Evolutionary conservation across 768 basidiomycete species (phyloP).

Genomic region (Pulveroboletus sp.): DNA sequence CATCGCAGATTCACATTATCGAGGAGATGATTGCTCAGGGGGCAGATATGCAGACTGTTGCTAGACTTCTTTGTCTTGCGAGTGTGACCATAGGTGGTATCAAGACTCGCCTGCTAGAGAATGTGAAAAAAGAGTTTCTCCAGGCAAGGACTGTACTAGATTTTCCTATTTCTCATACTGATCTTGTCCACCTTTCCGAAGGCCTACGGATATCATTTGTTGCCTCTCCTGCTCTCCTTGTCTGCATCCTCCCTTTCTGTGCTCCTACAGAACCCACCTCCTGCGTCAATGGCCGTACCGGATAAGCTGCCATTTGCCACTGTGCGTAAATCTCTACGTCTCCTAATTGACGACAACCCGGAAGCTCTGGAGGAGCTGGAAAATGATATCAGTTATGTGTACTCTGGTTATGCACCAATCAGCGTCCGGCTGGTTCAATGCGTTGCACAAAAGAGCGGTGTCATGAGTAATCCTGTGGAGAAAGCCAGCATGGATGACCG

Average conservation of each 20-base stretch:
- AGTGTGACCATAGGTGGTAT: constrained; percentile 83
- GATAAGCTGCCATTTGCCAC: constrained; percentile 66
- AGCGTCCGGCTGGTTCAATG: constrained; percentile 91
- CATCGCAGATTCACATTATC: constrained; percentile 75
- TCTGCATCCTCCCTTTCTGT: constrained; percentile 62
- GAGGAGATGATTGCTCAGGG: constrained; percentile 90
- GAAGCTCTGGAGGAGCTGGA: constrained; percentile 78
- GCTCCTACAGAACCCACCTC: constrained; percentile 64
- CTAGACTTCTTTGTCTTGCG: constrained; percentile 81
- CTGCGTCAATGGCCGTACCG: constrained; percentile 41
- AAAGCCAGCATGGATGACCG: constrained; percentile 41
- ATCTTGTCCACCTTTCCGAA: constrained; percentile 25
- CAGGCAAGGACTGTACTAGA: constrained; percentile 45
- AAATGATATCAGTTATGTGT: constrained; percentile 93
- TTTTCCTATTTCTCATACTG: background rate
- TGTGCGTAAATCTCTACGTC: constrained; percentile 78
- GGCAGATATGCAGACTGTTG: constrained; percentile 70
- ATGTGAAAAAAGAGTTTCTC: constrained; percentile 85
- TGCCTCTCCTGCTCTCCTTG: constrained; percentile 64
- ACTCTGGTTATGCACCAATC: constrained; percentile 95
- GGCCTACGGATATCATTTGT: constrained; percentile 73
- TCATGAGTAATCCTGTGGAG: constrained; percentile 73
- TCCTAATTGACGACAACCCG: constrained; percentile 85
- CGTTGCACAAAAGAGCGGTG: constrained; percentile 84
- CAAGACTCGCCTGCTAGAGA: constrained; percentile 81